These are phyloP conservation scores for Phylloporus sp. DNA, from an alignment of 1,284 basidiomycete species.

Conservation along the genomic window DNA sequence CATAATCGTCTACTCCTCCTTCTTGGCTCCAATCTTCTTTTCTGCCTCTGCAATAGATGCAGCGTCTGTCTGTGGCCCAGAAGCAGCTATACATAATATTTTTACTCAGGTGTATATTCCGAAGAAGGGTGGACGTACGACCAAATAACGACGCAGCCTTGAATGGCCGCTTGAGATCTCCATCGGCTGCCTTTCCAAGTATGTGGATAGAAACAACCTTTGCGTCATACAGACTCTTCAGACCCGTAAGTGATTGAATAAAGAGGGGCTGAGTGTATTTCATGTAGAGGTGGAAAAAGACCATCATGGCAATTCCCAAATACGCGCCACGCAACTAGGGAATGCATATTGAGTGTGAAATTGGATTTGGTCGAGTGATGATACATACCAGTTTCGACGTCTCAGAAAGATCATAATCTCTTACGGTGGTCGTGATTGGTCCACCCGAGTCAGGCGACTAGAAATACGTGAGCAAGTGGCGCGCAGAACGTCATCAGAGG, in stretches of 20 bases:
- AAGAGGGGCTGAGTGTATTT: constrained; percentile 93
- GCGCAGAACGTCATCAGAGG: constrained; percentile 4
- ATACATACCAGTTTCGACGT: constrained; percentile 82
- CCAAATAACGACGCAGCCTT: constrained; percentile 81
- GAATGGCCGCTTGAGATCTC: constrained; percentile 93
- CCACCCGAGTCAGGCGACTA: constrained; percentile 79
- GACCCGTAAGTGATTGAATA: constrained; percentile 88
- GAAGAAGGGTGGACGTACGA: constrained; percentile 49
- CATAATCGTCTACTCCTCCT: constrained; percentile 68
- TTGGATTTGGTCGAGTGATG: background rate
- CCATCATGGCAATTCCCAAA: constrained; percentile 88
- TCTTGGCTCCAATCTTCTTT: constrained; percentile 79
- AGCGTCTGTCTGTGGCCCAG: constrained; percentile 81
- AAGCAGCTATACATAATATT: constrained; percentile 42
- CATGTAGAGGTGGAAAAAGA: constrained; percentile 87
- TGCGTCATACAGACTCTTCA: constrained; percentile 88
- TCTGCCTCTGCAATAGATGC: constrained; percentile 89
- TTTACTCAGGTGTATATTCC: background rate
- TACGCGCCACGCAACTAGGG: constrained; percentile 73
- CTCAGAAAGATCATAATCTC: constrained; percentile 92
- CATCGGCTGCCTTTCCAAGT: constrained; percentile 79
- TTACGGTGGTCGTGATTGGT: constrained; percentile 90
- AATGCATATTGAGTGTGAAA: background rate
- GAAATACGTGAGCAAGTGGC: constrained; percentile 15
- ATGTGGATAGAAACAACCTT: constrained; percentile 84